phyloP scores from a whole-genome alignment of 805 yeast genomes.

The Candida ortonii region DNA sequence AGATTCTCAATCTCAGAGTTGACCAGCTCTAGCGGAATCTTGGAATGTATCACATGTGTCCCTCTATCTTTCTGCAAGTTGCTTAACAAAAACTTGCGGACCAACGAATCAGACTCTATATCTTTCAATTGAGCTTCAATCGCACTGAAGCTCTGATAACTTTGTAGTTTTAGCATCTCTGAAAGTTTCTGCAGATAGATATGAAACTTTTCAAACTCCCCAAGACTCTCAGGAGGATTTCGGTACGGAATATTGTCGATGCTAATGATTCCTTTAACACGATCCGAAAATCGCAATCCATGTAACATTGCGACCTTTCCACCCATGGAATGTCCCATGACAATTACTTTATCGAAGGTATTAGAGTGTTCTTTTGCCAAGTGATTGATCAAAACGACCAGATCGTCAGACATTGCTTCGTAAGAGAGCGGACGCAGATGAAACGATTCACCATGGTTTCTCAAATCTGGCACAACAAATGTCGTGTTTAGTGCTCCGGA shows the following conservation, averaged over 20 bases:
- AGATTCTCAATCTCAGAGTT: slow-evolving; percentile 60
- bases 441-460: slow-evolving; percentile 91
- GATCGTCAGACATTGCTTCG: slow-evolving; percentile 75
- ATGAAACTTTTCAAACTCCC: slow-evolving; percentile 32
- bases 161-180: slow-evolving; percentile 5
- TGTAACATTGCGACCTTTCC: slow-evolving; percentile 90
- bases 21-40: slow-evolving; percentile 66
- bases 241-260: slow-evolving; percentile 75
- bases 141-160: slow-evolving; percentile 32
- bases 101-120: slow-evolving; percentile 55
- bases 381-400: slow-evolving; percentile 48
- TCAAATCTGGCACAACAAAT: slow-evolving; percentile 66
- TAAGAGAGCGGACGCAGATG: slow-evolving; percentile 68
- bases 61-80: slow-evolving; percentile 49
- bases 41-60: slow-evolving; percentile 19
- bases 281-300: slow-evolving; percentile 61
- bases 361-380: slow-evolving; percentile 13
- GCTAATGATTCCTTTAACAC: slow-evolving; percentile 60
- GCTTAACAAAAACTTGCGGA: slow-evolving; percentile 72
- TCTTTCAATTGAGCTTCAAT: slow-evolving; percentile 58
- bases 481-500: slow-evolving; percentile 46
- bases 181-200: slow-evolving; percentile 20
- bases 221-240: slow-evolving; percentile 41
- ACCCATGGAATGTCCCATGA: slow-evolving; percentile 85
- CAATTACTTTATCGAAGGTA: slow-evolving; percentile 39